A percentile compares a stretch with the other conserved stretches of the same genome.
Evolutionary conservation across 1,139 yeast genomes (phyloP).

Genomic region (Diutina neorugosa): DNA sequence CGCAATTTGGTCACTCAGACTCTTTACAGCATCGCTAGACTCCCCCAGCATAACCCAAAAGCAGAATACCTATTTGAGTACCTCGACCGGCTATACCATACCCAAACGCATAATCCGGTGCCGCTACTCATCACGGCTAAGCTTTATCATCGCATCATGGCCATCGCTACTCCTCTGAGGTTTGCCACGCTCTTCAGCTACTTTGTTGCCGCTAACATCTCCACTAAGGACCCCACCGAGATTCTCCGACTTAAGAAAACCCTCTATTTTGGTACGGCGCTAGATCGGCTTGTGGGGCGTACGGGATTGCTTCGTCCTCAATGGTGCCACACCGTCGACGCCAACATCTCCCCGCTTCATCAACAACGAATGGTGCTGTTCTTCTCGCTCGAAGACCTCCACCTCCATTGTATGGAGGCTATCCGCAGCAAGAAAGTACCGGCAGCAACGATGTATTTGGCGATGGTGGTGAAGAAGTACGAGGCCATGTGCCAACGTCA

Average conservation of each 20-base stretch:
- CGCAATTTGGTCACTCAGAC: background rate
- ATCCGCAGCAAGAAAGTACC: constrained; percentile 13
- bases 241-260: constrained; percentile 14
- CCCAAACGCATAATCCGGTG: constrained; percentile 15
- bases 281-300: constrained; percentile 22
- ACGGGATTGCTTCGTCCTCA: constrained; percentile 26
- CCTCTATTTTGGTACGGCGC: constrained; percentile 18
- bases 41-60: background rate
- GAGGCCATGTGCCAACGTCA: constrained; percentile 16
- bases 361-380: constrained; percentile 20
- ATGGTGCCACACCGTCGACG: constrained; percentile 23
- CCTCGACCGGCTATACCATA: constrained; percentile 11
- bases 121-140: constrained; percentile 14
- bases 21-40: background rate
- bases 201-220: constrained; percentile 23
- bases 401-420: constrained; percentile 13
- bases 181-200: constrained; percentile 20
- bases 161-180: constrained; percentile 12
- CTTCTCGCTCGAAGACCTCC: constrained; percentile 19
- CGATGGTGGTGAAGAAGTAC: constrained; percentile 24
- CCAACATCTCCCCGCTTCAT: constrained; percentile 12
- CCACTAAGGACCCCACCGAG: constrained; percentile 11
- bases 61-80: constrained; percentile 14
- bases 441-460: constrained; percentile 22
- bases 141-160: constrained; percentile 13